Evolutionary conservation across 192 early-diverging fungal species (phyloP).

Genomic region (Coemansia sp.): DNA sequence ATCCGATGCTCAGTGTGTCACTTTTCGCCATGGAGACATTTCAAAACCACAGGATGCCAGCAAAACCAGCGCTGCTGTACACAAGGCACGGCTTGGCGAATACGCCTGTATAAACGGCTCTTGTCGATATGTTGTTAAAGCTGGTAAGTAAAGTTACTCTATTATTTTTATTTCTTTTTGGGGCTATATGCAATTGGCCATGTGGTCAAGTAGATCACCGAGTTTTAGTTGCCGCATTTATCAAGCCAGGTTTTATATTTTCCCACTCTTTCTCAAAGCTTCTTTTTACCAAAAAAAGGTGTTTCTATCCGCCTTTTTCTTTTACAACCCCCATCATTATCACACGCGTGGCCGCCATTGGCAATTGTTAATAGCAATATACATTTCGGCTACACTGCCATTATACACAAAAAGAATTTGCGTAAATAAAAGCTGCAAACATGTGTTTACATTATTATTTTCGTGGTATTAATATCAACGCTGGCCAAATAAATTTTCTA

Average conservation of each 20-base stretch:
- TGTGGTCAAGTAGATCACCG: neutral
- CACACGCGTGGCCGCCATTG: neutral
- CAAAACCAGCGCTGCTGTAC: conserved; percentile 4
- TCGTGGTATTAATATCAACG: no score
- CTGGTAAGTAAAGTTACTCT: conserved; percentile 35
- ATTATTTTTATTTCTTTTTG: neutral
- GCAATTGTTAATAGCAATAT: neutral
- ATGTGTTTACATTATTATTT: no score
- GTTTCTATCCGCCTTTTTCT: neutral
- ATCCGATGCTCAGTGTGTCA: conserved; percentile 46
- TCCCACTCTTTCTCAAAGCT: neutral
- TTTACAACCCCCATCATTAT: neutral
- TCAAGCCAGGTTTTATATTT: neutral
- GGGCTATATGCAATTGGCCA: neutral
- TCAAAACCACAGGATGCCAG: neutral
- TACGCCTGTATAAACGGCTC: conserved; percentile 59
- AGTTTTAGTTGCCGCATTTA: conserved; percentile 23
- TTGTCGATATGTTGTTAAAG: conserved; percentile 62
- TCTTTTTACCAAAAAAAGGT: neutral
- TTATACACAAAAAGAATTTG: no score
- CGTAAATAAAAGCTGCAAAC: no score
- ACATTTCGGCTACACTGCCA: no score
- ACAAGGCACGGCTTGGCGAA: conserved; percentile 48
- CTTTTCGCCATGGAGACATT: conserved; percentile 25
- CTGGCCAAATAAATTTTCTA: neutral